Base-by-base conservation (phyloP, 2,329 filamentous ascomycete species). In the Phoma sp. region DNA sequence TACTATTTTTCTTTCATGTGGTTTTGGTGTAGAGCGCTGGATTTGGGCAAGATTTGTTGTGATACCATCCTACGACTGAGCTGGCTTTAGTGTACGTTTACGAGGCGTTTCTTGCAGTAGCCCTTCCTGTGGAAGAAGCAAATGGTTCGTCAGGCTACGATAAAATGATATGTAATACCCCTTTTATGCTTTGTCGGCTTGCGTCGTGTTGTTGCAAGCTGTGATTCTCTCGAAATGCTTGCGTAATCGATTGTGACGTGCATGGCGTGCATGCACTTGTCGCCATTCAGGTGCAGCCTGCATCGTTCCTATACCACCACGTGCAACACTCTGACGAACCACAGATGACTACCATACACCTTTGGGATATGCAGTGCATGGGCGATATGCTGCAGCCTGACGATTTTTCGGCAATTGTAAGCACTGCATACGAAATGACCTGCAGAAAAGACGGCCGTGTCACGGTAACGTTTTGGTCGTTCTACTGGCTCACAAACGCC, bases 21-120 rank as follows among this genome's bases (percentile, higher is more conserved):
- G 22, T 32, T 21, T 27, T 19, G 21, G n/a, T 43, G 6, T 29
- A 10, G 32, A 36, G 40, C 17, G 21, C 45, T 17, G 17, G 22
- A 33, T 35, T 48, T 19, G 32, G 39, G 21, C 29, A 43, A 43
- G 52, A 51, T 35, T 55, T 47, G 46, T 57, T 62, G 56, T 66
- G 63, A 68, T 68, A 68, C 65, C 65, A 66, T 55, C 52, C 45
- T 57, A 57, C 51, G 55, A 61, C 43, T 60, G 56, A 60, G 59
- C 61, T 64, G 58, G 62, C 39, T 62, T 65, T 61, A 54, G 47
- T 47, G 51, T 52, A 51, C 54, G 47, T 48, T 56, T 41, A 53
- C 32, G 40, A 39, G 39, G 51, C 51, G 43, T 57, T 60, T 51
- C 32, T 37, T 40, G 48, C 31, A 48, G 33, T 40, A 43, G 31